These are phyloP conservation scores for Waitea zeae DNA, from an alignment of 1,284 basidiomycete species.

Conservation along the genomic window DNA sequence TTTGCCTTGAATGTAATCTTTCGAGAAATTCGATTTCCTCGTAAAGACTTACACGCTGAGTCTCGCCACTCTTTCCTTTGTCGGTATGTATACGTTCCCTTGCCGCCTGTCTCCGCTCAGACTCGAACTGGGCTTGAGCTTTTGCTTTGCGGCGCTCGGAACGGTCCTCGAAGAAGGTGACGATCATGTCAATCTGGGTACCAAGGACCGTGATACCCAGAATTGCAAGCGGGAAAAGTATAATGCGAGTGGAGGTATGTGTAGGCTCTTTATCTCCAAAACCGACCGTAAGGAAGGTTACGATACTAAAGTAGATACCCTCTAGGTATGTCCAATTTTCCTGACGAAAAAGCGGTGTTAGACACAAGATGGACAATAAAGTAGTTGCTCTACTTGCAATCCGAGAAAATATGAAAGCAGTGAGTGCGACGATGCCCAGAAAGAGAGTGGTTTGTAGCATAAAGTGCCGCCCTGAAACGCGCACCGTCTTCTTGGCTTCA, in stretches of 20 bases:
- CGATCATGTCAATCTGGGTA: background rate
- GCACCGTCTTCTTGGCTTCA: background rate
- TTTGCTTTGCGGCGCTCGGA: background rate
- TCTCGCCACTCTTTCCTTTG: background rate
- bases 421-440: background rate
- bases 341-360: background rate
- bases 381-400: background rate
- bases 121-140: background rate
- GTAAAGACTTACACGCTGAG: background rate
- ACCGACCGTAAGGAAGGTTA: background rate
- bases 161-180: background rate
- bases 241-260: background rate
- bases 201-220: background rate
- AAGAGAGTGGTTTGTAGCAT: background rate
- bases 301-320: background rate
- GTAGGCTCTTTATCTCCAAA: background rate
- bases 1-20: background rate
- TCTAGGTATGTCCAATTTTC: background rate
- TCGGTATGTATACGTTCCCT: too few relatives aligned
- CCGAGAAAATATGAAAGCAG: background rate
- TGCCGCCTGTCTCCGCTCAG: background rate
- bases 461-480: background rate
- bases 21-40: background rate
- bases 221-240: background rate
- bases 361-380: background rate